Base-by-base conservation (phyloP, 208 protist species). In the Herpetomonas tarakana region DNA sequence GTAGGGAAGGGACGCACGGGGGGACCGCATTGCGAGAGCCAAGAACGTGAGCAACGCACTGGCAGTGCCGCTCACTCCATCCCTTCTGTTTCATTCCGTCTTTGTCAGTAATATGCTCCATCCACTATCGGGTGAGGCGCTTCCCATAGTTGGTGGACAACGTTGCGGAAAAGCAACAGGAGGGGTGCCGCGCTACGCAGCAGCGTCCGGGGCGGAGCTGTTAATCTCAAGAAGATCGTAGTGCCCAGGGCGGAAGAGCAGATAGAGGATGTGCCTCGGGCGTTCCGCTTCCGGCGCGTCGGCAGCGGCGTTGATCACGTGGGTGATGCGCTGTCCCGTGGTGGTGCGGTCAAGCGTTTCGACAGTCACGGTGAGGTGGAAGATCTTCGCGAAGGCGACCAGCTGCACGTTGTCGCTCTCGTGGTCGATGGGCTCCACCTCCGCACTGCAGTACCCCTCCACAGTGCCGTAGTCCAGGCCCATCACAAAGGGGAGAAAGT, bases 351-450 rank as follows among this genome's bases (percentile, higher is more conserved):
- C 81, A 1, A 94, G 58, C 9, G 71, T 75, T 47, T 91, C 83
- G 18, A 94, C 75, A 4, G 67, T 30, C 14, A 90, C 44, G 9
- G 45, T 31, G 14, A 89, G 67, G 3, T 85, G 24, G 49, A 94
- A 83, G 2, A 79, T 65, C 24, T 62, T 60, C 1, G 81, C 88
- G 35, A 94, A 91, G 0, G 78, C 85, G 3, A 79, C 85, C 21
- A 92, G 39, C 51, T 94, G 83, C n/a, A 92, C 54, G 63, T 94
- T 66, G 61, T 94, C 88, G 58, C 82, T 84, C 47, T 88, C 88
- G 29, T 89, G 84, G 52, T 75, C 75, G 0, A 94, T 71, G 19
- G 82, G 65, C 67, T 94, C 85, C 28, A 94, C 81, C 62, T 94
- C 88, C 0, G 61, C 62, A 19, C 63, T 62, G 59, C 88, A 94